A percentile compares a stretch with the other conserved stretches of the same genome.
phyloP scores from a whole-genome alignment of 306 rosid genomes.

The barrel medic (Medicago truncatula) region DNA sequence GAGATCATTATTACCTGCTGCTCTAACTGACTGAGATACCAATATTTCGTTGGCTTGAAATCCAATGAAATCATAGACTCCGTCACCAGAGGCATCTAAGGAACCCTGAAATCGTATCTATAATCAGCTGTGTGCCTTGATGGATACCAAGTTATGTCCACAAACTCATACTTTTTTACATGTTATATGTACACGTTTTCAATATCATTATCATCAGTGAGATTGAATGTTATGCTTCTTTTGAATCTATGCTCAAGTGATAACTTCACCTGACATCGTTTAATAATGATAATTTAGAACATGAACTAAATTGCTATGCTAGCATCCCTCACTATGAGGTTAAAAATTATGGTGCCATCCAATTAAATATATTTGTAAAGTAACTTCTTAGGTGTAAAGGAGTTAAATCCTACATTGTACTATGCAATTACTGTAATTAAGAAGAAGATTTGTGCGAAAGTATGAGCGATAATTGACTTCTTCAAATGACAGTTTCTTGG shows the following conservation, averaged over 20 bases:
- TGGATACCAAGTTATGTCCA: conserved; percentile 81
- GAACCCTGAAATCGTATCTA: conserved; percentile 69
- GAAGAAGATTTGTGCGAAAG: too few species aligned
- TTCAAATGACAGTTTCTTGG: too few species aligned
- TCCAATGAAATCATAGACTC: conserved; percentile 66
- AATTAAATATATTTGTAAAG: too few species aligned
- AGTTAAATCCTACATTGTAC: too few species aligned
- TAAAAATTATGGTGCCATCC: too few species aligned
- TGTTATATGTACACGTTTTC: conserved; percentile 59
- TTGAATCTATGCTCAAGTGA: conserved; percentile 68
- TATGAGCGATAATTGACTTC: too few species aligned
- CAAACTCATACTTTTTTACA: conserved; percentile 71
- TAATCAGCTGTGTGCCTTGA: conserved; percentile 64
- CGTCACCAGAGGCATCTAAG: conserved; percentile 57
- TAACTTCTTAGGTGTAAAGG: too few species aligned
- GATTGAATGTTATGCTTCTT: conserved; percentile 64
- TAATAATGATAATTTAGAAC: too few species aligned
- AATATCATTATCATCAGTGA: conserved; percentile 51
- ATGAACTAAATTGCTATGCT: too few species aligned
- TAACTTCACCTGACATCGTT: conserved; percentile 57
- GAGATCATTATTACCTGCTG: conserved; percentile 49
- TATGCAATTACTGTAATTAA: too few species aligned
- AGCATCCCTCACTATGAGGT: too few species aligned
- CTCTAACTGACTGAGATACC: conserved; percentile 59
- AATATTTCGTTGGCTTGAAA: conserved; percentile 63